Conservation (phyloP, 2,329 filamentous ascomycete species). For the Neonectria punicea region DNA sequence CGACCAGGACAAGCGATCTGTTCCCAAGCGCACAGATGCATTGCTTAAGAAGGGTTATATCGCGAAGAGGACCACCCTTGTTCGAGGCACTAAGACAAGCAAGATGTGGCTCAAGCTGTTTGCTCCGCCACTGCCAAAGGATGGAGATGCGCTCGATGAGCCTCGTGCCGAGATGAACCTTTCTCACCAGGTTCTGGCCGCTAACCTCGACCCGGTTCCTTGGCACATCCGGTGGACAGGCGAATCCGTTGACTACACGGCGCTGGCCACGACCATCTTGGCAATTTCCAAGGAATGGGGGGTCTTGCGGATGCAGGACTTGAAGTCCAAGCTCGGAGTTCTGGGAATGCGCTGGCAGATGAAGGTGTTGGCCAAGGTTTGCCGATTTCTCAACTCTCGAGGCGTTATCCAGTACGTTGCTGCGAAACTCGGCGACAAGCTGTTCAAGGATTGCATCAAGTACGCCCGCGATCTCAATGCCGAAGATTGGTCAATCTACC, state of each 20-base stretch:
- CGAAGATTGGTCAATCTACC: constrained; percentile 66
- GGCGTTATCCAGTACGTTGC: constrained; percentile 68
- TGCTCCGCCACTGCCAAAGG: constrained; percentile 57
- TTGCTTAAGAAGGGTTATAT: constrained; percentile 71
- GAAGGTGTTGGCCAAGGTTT: constrained; percentile 68
- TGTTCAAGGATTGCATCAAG: constrained; percentile 72
- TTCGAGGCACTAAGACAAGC: constrained; percentile 69
- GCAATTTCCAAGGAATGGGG: constrained; percentile 67
- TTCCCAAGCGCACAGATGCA: constrained; percentile 69
- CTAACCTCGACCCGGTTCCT: constrained; percentile 63
- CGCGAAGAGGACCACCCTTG: constrained; percentile 68
- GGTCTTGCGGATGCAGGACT: constrained; percentile 67
- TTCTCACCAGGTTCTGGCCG: constrained; percentile 52
- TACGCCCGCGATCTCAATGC: constrained; percentile 65
- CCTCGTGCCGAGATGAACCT: constrained; percentile 51
- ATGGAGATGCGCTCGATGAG: constrained; percentile 40
- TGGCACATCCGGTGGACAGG: constrained; percentile 68
- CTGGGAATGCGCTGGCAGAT: constrained; percentile 67
- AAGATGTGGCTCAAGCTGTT: constrained; percentile 70
- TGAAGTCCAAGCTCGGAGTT: constrained; percentile 68
- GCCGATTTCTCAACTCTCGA: constrained; percentile 65
- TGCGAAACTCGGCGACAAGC: constrained; percentile 61
- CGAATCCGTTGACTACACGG: constrained; percentile 66
- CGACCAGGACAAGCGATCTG: constrained; percentile 71
- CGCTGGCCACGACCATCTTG: constrained; percentile 66